A percentile compares a stretch with the other conserved stretches of the same genome.
phyloP scores from a whole-genome alignment of 257 asterid genomes.

The Catharanthus roseus region DNA sequence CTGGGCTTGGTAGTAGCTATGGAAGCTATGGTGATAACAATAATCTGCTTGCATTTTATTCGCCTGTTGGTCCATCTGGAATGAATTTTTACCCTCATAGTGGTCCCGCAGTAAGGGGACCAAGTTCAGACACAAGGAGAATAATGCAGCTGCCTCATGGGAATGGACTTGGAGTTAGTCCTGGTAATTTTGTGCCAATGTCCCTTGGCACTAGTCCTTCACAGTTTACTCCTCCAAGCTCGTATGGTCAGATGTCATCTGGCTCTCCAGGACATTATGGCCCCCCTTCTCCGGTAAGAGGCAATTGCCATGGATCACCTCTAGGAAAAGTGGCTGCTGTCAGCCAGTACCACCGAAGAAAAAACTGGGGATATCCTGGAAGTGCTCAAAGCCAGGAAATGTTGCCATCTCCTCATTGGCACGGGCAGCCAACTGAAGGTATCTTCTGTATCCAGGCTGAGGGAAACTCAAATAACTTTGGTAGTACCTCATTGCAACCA shows the following conservation, averaged over 20 bases:
- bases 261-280: slow-evolving; percentile 96
- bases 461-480: slow-evolving; percentile 45
- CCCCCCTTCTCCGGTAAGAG: slow-evolving; percentile 92
- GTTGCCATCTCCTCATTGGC: slow-evolving; percentile 50
- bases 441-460: slow-evolving; percentile 46
- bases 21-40: slow-evolving; percentile 90
- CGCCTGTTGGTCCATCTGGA: slow-evolving; percentile 89
- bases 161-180: slow-evolving; percentile 86
- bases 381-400: slow-evolving; percentile 61
- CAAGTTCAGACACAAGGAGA: slow-evolving; percentile 89
- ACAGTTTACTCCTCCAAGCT: slow-evolving; percentile 89
- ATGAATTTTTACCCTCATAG: slow-evolving; percentile 67
- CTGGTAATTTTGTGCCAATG: slow-evolving; percentile 84
- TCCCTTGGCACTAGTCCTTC: slow-evolving; percentile 99
- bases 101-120: slow-evolving; percentile 68
- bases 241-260: slow-evolving; percentile 58
- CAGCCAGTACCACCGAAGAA: slow-evolving; percentile 74
- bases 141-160: slow-evolving; percentile 63
- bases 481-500: slow-evolving; percentile 56
- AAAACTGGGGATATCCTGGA: slow-evolving; percentile 60
- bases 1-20: slow-evolving; percentile 79
- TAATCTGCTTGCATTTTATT: slow-evolving; percentile 79
- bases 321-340: slow-evolving; percentile 76
- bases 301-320: slow-evolving; percentile 84
- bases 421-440: slow-evolving; percentile 53